phyloP scores from a whole-genome alignment of 1,284 basidiomycete species.

The Agaricales sp. region DNA sequence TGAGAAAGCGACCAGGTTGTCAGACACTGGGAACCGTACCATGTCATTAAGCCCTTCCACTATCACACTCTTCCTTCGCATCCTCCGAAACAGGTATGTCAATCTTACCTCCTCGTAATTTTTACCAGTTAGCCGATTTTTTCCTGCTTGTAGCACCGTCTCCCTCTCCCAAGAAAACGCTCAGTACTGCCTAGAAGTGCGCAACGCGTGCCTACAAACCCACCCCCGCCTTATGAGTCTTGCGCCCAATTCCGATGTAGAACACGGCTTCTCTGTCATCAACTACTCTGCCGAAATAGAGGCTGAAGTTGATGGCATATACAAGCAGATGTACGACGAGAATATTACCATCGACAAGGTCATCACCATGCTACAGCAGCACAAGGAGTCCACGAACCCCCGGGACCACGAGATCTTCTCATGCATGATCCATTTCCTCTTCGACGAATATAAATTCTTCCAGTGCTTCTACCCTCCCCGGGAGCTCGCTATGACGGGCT shows the following conservation, averaged over 20 bases:
- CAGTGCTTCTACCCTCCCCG: constrained; percentile 91
- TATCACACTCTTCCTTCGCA: constrained; percentile 85
- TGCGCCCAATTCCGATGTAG: constrained; percentile 78
- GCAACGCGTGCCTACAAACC: constrained; percentile 90
- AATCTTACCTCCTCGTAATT: constrained; percentile 6
- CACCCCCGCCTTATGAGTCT: constrained; percentile 96
- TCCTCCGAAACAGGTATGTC: constrained; percentile 71
- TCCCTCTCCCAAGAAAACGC: constrained; percentile 72
- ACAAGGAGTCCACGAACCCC: constrained; percentile 74
- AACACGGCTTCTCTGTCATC: constrained; percentile 89
- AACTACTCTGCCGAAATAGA: constrained; percentile 87
- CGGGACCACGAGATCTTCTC: constrained; percentile 96
- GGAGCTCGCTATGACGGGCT: constrained; percentile 93
- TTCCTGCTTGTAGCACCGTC: constrained; percentile 33
- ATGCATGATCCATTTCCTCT: constrained; percentile 98
- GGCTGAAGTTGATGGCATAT: constrained; percentile 89
- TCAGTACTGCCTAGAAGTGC: constrained; percentile 84
- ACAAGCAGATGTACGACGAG: constrained; percentile 97
- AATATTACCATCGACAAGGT: constrained; percentile 92
- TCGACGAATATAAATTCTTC: constrained; percentile 99
- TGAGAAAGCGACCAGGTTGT: constrained; percentile 70
- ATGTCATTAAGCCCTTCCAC: constrained; percentile 79
- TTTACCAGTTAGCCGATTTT: constrained; percentile 9
- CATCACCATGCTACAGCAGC: constrained; percentile 76
- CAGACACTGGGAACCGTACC: constrained; percentile 74